Conservation (phyloP, 305 asterid genomes). For the Fraxinus sp. region DNA sequence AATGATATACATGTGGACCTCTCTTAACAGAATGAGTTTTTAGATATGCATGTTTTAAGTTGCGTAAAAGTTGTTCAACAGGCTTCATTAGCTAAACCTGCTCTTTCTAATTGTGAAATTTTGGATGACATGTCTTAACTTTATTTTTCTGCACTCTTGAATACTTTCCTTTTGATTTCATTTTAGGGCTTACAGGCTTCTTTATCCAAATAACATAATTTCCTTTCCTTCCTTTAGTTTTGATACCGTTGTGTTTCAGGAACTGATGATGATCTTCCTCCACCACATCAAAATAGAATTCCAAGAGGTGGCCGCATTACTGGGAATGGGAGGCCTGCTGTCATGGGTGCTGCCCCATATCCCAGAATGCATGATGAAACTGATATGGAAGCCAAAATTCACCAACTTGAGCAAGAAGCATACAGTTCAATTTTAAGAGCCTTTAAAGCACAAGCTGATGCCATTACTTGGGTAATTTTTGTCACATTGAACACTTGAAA, state of each 20-base stretch:
- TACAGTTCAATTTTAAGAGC: slow-evolving; percentile 87
- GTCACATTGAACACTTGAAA: slow-evolving; percentile 26
- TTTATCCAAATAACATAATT: too few relatives aligned
- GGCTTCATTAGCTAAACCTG: neutral
- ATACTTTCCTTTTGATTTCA: neutral
- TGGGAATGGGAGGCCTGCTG: slow-evolving; percentile 68
- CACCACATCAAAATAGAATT: slow-evolving; percentile 72
- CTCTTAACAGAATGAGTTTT: neutral
- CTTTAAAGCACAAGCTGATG: slow-evolving; percentile 92
- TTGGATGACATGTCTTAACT: neutral
- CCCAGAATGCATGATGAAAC: slow-evolving; percentile 50
- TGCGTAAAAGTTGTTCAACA: neutral
- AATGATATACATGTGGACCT: neutral
- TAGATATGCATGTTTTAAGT: neutral
- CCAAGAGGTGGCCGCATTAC: slow-evolving; percentile 62
- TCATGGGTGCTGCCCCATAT: slow-evolving; percentile 51
- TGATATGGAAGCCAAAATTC: slow-evolving; percentile 77
- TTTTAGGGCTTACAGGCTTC: neutral
- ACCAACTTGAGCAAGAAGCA: slow-evolving; percentile 89
- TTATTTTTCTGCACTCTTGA: neutral
- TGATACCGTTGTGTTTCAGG: slow-evolving; percentile 52
- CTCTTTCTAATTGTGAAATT: neutral
- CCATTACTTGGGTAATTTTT: slow-evolving; percentile 76
- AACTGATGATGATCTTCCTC: slow-evolving; percentile 78
- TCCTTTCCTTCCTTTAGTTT: neutral